A percentile compares a stretch with the other conserved stretches of the same genome.
Conservation (phyloP, 495 filamentous ascomycete species). For the Lasiosphaeria hispida region DNA sequence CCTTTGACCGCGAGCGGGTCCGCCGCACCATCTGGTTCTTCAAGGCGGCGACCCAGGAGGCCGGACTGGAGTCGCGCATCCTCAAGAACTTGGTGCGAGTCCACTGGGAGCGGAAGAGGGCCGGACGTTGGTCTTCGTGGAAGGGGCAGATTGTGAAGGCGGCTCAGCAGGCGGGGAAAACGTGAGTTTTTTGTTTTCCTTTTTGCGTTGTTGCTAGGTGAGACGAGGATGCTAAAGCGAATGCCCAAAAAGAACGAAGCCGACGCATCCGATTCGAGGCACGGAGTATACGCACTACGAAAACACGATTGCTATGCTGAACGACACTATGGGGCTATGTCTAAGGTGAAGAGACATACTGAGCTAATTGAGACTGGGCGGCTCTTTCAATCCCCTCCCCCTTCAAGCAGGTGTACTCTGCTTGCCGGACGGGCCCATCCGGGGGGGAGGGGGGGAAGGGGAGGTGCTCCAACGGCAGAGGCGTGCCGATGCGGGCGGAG, state of each 20-base stretch:
- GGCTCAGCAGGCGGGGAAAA: constrained; percentile 14
- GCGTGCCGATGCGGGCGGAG: no score
- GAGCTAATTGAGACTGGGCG: not conserved
- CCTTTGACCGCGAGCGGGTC: constrained; percentile 61
- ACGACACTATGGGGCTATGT: constrained; percentile 68
- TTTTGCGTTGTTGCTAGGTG: not conserved
- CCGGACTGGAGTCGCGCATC: constrained; percentile 77
- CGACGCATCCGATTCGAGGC: constrained; percentile 13
- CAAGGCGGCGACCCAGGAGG: constrained; percentile 59
- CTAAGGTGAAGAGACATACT: constrained; percentile 50
- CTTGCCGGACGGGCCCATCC: no score
- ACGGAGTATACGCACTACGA: constrained; percentile 57
- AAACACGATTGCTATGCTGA: constrained; percentile 66
- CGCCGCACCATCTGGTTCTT: constrained; percentile 77
- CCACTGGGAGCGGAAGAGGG: constrained; percentile 37
- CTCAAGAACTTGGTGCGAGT: constrained; percentile 69
- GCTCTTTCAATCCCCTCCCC: no score
- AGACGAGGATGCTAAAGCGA: not conserved
- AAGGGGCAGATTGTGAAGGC: not conserved
- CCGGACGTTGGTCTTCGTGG: not conserved
- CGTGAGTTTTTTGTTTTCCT: constrained; percentile 7
- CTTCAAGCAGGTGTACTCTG: no score
- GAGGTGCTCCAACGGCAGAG: no score
- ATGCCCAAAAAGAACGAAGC: constrained; percentile 3
- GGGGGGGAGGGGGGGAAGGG: no score